Evolutionary conservation across 495 filamentous ascomycete genomes (phyloP).

Genomic region (Penicillium lividum): DNA sequence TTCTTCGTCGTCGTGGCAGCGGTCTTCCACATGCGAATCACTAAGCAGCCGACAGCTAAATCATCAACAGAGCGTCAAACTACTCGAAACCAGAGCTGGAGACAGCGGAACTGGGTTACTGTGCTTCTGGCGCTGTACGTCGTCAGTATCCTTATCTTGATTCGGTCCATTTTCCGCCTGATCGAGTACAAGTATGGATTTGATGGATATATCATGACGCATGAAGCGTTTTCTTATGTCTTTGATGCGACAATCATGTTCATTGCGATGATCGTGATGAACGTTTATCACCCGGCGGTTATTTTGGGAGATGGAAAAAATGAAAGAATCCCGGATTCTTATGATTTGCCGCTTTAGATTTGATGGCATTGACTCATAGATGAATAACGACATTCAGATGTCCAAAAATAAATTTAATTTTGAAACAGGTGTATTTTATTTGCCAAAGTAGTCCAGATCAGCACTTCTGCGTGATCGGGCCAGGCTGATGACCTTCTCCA

Average conservation of each 20-base stretch:
- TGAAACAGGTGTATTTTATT: too few species aligned
- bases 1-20: constrained; percentile 43
- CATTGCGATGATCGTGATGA: constrained; percentile 53
- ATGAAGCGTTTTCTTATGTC: constrained; percentile 62
- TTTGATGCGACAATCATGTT: constrained; percentile 65
- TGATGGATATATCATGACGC: constrained; percentile 48
- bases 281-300: constrained; percentile 34
- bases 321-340: not conserved
- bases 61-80: constrained; percentile 14
- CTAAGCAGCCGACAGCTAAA: constrained; percentile 18
- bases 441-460: constrained; percentile 27
- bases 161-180: constrained; percentile 62
- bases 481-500: constrained; percentile 36
- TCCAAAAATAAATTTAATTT: too few species aligned
- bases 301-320: constrained; percentile 29
- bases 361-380: not conserved
- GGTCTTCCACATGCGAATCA: constrained; percentile 42
- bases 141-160: constrained; percentile 55
- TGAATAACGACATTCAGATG: too few species aligned
- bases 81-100: constrained; percentile 17
- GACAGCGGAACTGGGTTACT: constrained; percentile 48
- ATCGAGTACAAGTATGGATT: constrained; percentile 62
- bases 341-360: constrained; percentile 11
- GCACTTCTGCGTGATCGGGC: constrained; percentile 30
- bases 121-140: constrained; percentile 54